Evolutionary conservation across 1,284 basidiomycete genomes (phyloP), one percentile per base, ranked within the genome.

Genomic region (Ganoderma boninense): DNA sequence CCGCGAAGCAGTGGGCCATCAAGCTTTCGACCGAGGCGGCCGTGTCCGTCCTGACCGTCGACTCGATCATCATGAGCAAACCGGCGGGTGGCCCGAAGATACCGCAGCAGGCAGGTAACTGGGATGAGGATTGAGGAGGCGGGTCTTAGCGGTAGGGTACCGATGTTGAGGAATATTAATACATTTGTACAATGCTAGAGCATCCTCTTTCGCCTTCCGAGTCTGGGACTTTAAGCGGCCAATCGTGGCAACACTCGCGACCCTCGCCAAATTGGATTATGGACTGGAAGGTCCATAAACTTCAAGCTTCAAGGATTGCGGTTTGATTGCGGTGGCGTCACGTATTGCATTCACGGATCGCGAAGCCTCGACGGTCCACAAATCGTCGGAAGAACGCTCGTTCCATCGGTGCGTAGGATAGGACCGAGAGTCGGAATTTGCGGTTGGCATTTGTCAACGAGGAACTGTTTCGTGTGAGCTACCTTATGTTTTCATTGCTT

Each of bases 21-120:
- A 87, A 89, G 71, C 89, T 97, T 40, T 96, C 94, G 18, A 97
- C 97, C 0, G 97, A 98, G 79, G 97, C 98, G 5, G 98, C 98
- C 2, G 90, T 97, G 66, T 92, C 94, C 0, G 96, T 99, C 29
- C 89, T 99, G 62, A 94, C 93, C 70, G 98, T 99, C 13, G 98
- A 99, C 82, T 95, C 94, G 77, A 98, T 99, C 82, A 99, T 99
- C 84, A 97, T 98, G 91, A 96, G 95, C 82, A 96, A 96, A 80
- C 95, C 95, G 64, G 95, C 95, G 0, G 95, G 95, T 67, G 93
- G 93, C 67, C 93, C 93, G 59, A 95, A 95, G 79, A 85, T 95
- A 69, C 93, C 93, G 67, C 92, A 95, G 78, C 94, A 95, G 79
- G 85, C 91, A 52, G 90, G 92, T 20, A 93, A 94, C 79, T 95